Conservation (phyloP, 495 filamentous ascomycete species). For the Penicillium salamii region DNA sequence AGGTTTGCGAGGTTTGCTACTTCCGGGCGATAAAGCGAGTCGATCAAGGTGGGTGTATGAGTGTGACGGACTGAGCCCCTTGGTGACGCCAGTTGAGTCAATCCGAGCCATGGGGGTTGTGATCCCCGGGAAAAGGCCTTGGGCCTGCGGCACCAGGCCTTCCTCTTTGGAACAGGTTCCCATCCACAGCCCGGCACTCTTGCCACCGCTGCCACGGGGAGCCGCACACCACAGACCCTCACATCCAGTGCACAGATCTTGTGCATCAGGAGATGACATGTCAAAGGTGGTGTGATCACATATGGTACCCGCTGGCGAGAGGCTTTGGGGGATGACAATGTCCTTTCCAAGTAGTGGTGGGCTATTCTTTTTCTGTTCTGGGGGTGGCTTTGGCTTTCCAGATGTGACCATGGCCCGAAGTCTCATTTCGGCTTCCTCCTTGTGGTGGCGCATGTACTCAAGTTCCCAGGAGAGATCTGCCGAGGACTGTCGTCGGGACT, state of each 20-base stretch:
- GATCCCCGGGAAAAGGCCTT: constrained; percentile 17
- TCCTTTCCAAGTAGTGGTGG: constrained; percentile 85
- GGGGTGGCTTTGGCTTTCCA: constrained; percentile 16
- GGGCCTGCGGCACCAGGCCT: constrained; percentile 4
- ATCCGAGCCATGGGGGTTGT: constrained; percentile 23
- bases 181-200: constrained; percentile 63
- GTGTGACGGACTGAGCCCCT: constrained; percentile 5
- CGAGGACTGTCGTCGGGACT: constrained; percentile 43
- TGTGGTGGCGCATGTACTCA: constrained; percentile 49
- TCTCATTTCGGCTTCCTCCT: constrained; percentile 44
- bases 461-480: constrained; percentile 51
- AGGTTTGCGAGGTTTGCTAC: background rate
- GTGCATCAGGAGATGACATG: background rate
- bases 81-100: constrained; percentile 8
- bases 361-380: constrained; percentile 50
- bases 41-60: constrained; percentile 2
- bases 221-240: constrained; percentile 44
- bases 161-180: constrained; percentile 47
- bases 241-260: constrained; percentile 17
- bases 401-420: constrained; percentile 23
- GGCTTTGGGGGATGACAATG: constrained; percentile 70
- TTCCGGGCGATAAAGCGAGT: background rate
- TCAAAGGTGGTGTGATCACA: constrained; percentile 58
- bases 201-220: constrained; percentile 19
- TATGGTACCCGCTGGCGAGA: constrained; percentile 75